These are phyloP conservation scores for Dendrocalamus latiflorus DNA, from an alignment of 202 grass and related monocot genomes.

Conservation along the genomic window DNA sequence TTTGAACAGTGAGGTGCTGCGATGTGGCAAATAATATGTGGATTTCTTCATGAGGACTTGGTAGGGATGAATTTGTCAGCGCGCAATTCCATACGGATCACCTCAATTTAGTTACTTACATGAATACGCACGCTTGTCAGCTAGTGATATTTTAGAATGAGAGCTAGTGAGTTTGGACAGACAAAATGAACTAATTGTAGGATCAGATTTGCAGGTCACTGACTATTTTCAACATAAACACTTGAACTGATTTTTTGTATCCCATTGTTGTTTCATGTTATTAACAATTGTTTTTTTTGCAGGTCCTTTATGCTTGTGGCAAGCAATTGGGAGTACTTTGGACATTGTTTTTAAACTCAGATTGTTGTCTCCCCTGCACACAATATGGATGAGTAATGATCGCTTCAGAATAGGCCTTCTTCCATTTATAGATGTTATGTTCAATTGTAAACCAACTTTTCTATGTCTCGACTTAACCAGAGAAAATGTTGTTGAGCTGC, in stretches of 20 bases:
- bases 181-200: neutral
- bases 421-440: neutral
- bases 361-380: neutral
- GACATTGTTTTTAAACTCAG: neutral
- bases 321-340: neutral
- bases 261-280: neutral
- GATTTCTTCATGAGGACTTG: no score
- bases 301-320: constrained; percentile 1
- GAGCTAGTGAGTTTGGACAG: neutral
- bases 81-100: no score
- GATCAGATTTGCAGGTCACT: neutral
- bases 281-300: neutral
- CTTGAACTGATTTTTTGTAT: neutral
- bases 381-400: constrained; percentile 51
- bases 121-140: no score
- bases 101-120: no score
- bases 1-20: no score
- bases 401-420: neutral
- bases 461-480: constrained; percentile 38
- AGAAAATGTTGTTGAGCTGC: constrained; percentile 66
- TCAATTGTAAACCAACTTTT: constrained; percentile 4
- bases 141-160: no score
- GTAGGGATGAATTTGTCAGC: no score
- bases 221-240: neutral
- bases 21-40: no score